Percentiles rank a stretch among this genome's conserved stretches.
Conservation (phyloP, 768 basidiomycete species). For the Lactifluus piperatus region DNA sequence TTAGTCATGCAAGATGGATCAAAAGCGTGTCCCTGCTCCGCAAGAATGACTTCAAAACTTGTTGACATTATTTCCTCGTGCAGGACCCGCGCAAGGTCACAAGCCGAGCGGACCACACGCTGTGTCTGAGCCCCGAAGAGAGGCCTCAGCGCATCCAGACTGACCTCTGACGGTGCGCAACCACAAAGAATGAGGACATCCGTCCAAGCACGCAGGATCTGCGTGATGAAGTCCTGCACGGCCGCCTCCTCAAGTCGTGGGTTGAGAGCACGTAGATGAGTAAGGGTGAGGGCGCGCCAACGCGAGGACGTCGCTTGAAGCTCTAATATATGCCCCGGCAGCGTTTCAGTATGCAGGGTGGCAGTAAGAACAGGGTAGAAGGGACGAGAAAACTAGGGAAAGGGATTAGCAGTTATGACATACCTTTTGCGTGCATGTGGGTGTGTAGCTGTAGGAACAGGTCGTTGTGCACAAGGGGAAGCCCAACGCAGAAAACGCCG, state of each 20-base stretch:
- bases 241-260: constrained; percentile 59
- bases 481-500: constrained; percentile 65
- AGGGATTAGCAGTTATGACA: constrained; percentile 19
- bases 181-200: constrained; percentile 62
- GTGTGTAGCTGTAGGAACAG: constrained; percentile 53
- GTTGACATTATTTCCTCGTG: constrained; percentile 73
- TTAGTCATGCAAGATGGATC: constrained; percentile 47
- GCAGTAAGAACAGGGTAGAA: constrained; percentile 18
- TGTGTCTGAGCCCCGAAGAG: constrained; percentile 54
- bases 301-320: constrained; percentile 71
- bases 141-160: constrained; percentile 32
- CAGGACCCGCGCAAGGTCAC: constrained; percentile 52
- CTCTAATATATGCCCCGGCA: constrained; percentile 32
- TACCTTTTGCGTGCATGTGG: constrained; percentile 48
- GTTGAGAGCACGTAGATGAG: constrained; percentile 57
- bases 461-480: constrained; percentile 60
- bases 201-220: constrained; percentile 62
- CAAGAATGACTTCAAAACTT: constrained; percentile 59
- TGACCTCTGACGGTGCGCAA: constrained; percentile 28
- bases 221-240: constrained; percentile 62
- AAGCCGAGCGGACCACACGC: constrained; percentile 56
- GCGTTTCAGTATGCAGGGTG: constrained; percentile 8
- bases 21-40: constrained; percentile 45
- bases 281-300: constrained; percentile 69
- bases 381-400: constrained; percentile 14